Base-by-base conservation (phyloP, 495 filamentous ascomycete genomes). In the Aspergillus carlsbadensis region DNA sequence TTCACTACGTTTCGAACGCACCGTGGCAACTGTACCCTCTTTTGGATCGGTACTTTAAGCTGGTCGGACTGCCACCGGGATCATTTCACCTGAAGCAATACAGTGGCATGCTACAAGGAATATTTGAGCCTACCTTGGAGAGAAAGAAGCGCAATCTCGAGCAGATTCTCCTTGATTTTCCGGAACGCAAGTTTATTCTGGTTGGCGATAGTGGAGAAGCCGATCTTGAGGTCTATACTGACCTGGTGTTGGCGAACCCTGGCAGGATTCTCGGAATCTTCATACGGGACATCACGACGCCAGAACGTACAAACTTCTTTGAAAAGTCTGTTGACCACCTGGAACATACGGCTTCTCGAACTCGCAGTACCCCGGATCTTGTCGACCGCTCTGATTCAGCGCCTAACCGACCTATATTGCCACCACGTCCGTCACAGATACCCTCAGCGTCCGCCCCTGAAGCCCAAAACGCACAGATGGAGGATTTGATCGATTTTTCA, bases 31-130 rank as follows among this genome's bases (percentile, higher is more conserved):
- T 99, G 0, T 99, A 88, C 61, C 93, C 94, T 4, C 81, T 97
- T 0, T 76, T 98, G 8, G 85, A 87, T 4, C 88, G 82, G 26
- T 98, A 87, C 64, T 95, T 97, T 68, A 82, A 86, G 61, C 64
- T 83, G 39, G 89, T 89, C 10, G 88, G 89, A 6, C 74, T 99
- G 13, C 94, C 94, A 0, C 83, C 82, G 10, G 94, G 92, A 2
- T 94, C 91, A 0, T 88, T 96, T 62, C 95, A 99, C 65, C 69
- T 99, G 61, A 99, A 99, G 70, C 88, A 92, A 51, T 99, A 98
- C 70, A 86, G 79, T 47, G 94, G 94, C 26, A 94, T 98, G 89
- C 77, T 99, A 2, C 91, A 96, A 70, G 94, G 94, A 0, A 96
- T 99, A 39, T 97, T 99, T 60, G 94, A 99, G 71, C 95, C 94